Evolutionary conservation across 768 basidiomycete genomes (phyloP).

Genomic region (Leccinum longicurvipes): DNA sequence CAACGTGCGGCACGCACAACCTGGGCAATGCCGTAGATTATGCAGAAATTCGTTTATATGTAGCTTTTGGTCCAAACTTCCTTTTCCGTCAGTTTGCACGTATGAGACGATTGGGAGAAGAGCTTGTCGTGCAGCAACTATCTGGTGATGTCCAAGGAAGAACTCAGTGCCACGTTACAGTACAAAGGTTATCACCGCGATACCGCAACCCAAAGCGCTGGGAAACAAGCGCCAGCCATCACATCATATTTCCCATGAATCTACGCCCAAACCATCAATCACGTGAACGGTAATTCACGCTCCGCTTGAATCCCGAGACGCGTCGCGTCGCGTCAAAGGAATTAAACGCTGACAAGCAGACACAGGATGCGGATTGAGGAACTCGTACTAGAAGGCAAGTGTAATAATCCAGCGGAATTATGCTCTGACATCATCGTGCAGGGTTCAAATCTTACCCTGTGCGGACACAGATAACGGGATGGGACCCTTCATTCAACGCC

Average conservation of each 20-base stretch:
- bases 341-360: conserved; percentile 15
- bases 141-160: neutral
- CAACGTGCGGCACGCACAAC: neutral
- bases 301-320: conserved; percentile 27
- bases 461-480: conserved; percentile 91
- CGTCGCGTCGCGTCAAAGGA: conserved; percentile 31
- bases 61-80: conserved; percentile 15
- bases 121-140: no score
- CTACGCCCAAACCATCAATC: neutral
- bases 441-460: conserved; percentile 99
- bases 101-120: neutral
- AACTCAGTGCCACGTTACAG: neutral
- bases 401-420: neutral
- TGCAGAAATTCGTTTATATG: conserved; percentile 11
- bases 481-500: conserved; percentile 98
- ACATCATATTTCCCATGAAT: conserved; percentile 1
- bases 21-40: conserved; percentile 9
- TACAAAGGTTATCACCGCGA: neutral
- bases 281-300: conserved; percentile 20
- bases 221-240: conserved; percentile 1
- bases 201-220: conserved; percentile 11
- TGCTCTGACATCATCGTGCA: conserved; percentile 26
- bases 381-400: conserved; percentile 83
- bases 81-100: conserved; percentile 9
- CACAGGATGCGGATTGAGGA: conserved; percentile 99